phyloP scores from a whole-genome alignment of 176 grass and related monocot genomes.

The Urochloa ruziziensis region DNA sequence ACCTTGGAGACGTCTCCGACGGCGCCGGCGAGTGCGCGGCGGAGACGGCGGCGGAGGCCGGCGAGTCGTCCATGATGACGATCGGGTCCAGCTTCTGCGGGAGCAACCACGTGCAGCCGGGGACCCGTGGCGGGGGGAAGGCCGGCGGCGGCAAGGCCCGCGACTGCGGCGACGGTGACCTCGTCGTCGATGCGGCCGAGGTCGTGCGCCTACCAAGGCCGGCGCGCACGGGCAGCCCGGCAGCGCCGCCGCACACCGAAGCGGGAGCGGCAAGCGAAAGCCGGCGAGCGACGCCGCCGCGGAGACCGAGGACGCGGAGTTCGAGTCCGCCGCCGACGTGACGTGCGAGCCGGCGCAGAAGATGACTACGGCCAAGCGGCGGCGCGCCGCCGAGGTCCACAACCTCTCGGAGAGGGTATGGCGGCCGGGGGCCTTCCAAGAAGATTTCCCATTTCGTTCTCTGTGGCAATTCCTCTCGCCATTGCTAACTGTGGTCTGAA shows the following conservation, averaged over 20 bases:
- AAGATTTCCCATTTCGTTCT: background rate
- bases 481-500: background rate
- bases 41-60: background rate
- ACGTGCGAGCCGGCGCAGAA: conserved; percentile 37
- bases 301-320: conserved; percentile 36
- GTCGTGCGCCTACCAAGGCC: conserved; percentile 32
- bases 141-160: background rate
- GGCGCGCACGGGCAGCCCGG: background rate
- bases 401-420: conserved; percentile 87
- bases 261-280: conserved; percentile 58
- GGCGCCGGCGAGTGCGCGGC: background rate
- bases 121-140: background rate
- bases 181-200: conserved; percentile 30
- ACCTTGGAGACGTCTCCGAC: background rate
- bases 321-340: conserved; percentile 34
- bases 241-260: background rate
- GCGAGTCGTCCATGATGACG: conserved; percentile 53
- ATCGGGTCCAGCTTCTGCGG: conserved; percentile 50
- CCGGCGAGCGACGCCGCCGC: conserved; percentile 24
- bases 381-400: conserved; percentile 76
- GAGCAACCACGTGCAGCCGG: conserved; percentile 43
- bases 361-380: conserved; percentile 41
- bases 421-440: background rate
- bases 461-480: background rate
- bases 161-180: background rate